A percentile compares a stretch with the other conserved stretches of the same genome.
phyloP scores from a whole-genome alignment of 495 filamentous ascomycete genomes.

The Penicillium argentinense region DNA sequence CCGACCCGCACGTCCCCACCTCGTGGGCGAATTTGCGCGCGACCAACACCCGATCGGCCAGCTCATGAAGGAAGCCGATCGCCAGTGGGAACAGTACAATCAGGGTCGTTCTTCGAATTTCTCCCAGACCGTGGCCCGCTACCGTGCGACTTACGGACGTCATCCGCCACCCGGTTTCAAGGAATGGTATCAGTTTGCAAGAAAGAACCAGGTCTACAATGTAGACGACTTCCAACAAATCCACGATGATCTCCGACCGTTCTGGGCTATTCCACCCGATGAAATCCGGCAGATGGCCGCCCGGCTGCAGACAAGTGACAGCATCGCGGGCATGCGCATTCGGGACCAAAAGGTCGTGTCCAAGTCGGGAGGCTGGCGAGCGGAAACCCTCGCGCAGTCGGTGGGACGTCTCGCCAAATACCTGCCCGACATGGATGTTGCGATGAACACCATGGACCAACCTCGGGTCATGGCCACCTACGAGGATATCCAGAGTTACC shows the following conservation, averaged over 20 bases:
- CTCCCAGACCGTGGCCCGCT: constrained; percentile 57
- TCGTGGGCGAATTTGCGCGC: constrained; percentile 11
- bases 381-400: constrained; percentile 59
- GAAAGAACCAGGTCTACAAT: constrained; percentile 55
- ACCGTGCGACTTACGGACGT: constrained; percentile 61
- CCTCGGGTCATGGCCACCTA: constrained; percentile 65
- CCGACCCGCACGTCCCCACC: constrained; percentile 2
- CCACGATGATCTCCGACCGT: constrained; percentile 67
- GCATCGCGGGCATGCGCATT: constrained; percentile 56
- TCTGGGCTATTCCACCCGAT: constrained; percentile 62
- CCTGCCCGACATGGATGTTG: constrained; percentile 71
- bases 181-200: constrained; percentile 66
- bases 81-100: constrained; percentile 16
- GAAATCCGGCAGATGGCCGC: constrained; percentile 53
- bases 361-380: constrained; percentile 60
- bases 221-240: constrained; percentile 76
- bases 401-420: constrained; percentile 57
- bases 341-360: constrained; percentile 56
- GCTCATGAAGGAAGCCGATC: constrained; percentile 20
- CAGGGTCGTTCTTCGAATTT: constrained; percentile 31
- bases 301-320: constrained; percentile 47
- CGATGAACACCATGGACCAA: constrained; percentile 69
- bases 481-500: constrained; percentile 60
- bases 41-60: constrained; percentile 19
- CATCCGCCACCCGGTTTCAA: constrained; percentile 75